Evolutionary conservation across 192 early-diverging fungal species (phyloP).

Genomic region (Coemansia sp.): DNA sequence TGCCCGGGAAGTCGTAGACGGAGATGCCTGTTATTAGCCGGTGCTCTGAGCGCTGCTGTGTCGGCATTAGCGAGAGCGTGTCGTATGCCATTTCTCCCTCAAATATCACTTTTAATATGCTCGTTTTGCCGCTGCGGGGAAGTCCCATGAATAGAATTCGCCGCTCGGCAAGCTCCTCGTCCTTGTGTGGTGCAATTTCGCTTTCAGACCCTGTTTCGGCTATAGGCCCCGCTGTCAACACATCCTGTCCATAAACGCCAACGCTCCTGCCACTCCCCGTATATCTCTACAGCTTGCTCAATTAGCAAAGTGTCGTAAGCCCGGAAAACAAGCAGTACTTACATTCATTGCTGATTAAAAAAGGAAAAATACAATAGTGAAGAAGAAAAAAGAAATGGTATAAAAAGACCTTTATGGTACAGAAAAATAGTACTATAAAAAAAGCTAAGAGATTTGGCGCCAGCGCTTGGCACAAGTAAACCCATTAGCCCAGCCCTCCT

Average conservation of each 20-base stretch:
- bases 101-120: conserved; percentile 43
- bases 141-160: conserved; percentile 48
- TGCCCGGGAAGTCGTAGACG: conserved; percentile 91
- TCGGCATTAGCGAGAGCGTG: conserved; percentile 35
- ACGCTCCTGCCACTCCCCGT: conserved; percentile 5
- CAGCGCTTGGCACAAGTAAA: conserved; percentile 48
- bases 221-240: conserved; percentile 15
- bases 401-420: not conserved
- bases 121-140: conserved; percentile 52
- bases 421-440: not conserved
- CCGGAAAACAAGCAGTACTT: not conserved
- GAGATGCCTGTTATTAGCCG: conserved; percentile 38
- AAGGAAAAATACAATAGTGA: not conserved
- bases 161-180: conserved; percentile 33
- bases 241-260: conserved; percentile 20
- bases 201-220: conserved; percentile 24
- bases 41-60: conserved; percentile 28
- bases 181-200: conserved; percentile 11
- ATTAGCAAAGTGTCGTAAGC: not conserved
- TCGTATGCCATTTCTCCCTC: conserved; percentile 32
- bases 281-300: not conserved
- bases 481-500: conserved; percentile 34
- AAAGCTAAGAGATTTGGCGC: conserved; percentile 15
- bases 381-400: not conserved
- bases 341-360: conserved; percentile 1